phyloP scores from a whole-genome alignment of 148 eudicot genomes.

The Camellia japonica region DNA sequence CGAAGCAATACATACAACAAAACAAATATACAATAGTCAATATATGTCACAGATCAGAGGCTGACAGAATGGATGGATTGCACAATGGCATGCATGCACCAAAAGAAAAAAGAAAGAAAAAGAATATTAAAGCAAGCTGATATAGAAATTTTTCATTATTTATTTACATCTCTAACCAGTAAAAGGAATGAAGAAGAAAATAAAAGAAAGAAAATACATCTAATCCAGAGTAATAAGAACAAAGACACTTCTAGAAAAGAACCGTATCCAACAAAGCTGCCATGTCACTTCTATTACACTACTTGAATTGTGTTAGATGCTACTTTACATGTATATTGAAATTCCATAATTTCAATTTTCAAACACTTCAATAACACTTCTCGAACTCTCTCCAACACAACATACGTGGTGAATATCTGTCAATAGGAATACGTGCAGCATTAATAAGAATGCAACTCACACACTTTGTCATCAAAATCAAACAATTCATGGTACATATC shows the following conservation, averaged over 20 bases:
- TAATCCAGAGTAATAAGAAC: not conserved
- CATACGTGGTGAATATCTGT: not conserved
- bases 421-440: not conserved
- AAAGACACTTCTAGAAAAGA: not conserved
- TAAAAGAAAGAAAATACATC: not conserved
- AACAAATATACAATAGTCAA: not conserved
- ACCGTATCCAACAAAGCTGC: not conserved
- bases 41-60: not conserved
- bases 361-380: not conserved
- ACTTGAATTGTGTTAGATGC: not conserved
- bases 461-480: not conserved
- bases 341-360: not conserved
- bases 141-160: not conserved
- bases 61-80: not conserved
- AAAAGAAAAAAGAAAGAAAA: not conserved
- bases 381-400: not conserved
- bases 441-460: not conserved
- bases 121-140: not conserved
- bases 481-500: too few relatives aligned
- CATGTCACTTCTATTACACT: not conserved
- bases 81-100: not conserved
- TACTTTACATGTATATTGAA: not conserved
- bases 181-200: not conserved
- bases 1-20: not conserved
- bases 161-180: not conserved